A percentile compares a stretch with the other conserved stretches of the same genome.
phyloP scores from a whole-genome alignment of 257 asterid genomes.

The Linaria vulgaris region DNA sequence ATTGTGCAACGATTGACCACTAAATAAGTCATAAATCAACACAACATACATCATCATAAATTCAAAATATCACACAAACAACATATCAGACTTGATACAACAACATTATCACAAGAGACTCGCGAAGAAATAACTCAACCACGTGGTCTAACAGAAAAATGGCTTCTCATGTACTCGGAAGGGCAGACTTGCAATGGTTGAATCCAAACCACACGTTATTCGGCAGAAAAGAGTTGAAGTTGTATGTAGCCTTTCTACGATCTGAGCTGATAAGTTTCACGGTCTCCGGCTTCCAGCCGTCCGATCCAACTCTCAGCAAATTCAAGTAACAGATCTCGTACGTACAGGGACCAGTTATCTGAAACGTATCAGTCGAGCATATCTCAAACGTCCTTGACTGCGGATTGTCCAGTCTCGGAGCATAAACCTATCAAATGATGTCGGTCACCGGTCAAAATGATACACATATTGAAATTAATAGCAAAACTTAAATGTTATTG shows the following conservation, averaged over 20 bases:
- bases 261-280: background rate
- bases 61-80: too few relatives aligned
- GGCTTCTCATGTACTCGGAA: too few relatives aligned
- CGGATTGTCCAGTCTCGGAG: slow-evolving; percentile 1
- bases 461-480: too few relatives aligned
- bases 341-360: background rate
- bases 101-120: too few relatives aligned
- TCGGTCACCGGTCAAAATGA: too few relatives aligned
- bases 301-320: background rate
- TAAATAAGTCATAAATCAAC: too few relatives aligned
- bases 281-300: slow-evolving; percentile 1
- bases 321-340: background rate
- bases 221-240: background rate
- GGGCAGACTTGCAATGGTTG: background rate
- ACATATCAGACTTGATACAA: too few relatives aligned
- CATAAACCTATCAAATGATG: background rate
- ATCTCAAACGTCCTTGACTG: background rate
- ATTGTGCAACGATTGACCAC: too few relatives aligned
- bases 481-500: too few relatives aligned
- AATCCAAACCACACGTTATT: background rate
- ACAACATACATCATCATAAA: too few relatives aligned
- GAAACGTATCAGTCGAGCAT: background rate
- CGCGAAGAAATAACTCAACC: too few relatives aligned
- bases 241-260: background rate
- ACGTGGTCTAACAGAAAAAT: too few relatives aligned